Evolutionary conservation across 2,329 filamentous ascomycete genomes (phyloP).

Genomic region (Massarina eburnea): DNA sequence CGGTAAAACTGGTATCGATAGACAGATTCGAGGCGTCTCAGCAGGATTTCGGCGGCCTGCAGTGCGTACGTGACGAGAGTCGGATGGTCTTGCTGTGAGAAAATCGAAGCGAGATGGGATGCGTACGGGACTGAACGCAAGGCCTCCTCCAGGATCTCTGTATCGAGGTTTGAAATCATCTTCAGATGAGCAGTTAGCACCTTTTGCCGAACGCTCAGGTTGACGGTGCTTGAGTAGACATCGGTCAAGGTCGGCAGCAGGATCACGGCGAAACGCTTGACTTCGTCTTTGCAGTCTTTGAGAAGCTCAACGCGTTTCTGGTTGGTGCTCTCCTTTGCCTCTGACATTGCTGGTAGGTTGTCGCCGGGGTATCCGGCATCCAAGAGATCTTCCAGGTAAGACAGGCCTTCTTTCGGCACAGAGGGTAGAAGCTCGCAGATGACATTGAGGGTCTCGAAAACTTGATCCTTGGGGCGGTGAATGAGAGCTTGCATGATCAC

Average conservation of each 20-base stretch:
- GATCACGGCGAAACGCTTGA: slow-evolving; percentile 90
- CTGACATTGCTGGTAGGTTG: slow-evolving; percentile 46
- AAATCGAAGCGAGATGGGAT: slow-evolving; percentile 90
- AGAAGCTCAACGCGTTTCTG: slow-evolving; percentile 83
- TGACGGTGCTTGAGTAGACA: slow-evolving; percentile 96
- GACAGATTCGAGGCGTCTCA: slow-evolving; percentile 79
- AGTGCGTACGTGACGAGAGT: slow-evolving; percentile 83
- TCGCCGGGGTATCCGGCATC: slow-evolving; percentile 53
- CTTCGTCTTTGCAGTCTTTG: slow-evolving; percentile 78
- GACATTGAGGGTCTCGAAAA: slow-evolving; percentile 95
- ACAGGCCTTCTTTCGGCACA: slow-evolving; percentile 60
- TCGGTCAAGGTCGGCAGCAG: slow-evolving; percentile 93
- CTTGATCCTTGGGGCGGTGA: slow-evolving; percentile 90
- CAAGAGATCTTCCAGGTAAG: slow-evolving; percentile 54
- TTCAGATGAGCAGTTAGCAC: slow-evolving; percentile 95
- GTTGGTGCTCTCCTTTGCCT: slow-evolving; percentile 60
- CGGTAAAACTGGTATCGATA: slow-evolving; percentile 97
- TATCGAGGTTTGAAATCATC: slow-evolving; percentile 95
- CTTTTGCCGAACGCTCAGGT: slow-evolving; percentile 90
- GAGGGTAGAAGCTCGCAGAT: slow-evolving; percentile 91
- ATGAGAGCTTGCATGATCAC: slow-evolving; percentile 99
- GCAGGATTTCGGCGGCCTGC: slow-evolving; percentile 84
- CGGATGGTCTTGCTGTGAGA: slow-evolving; percentile 92
- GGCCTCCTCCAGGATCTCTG: slow-evolving; percentile 79
- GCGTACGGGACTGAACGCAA: slow-evolving; percentile 88